Evolutionary conservation across 441 rosid species (phyloP), one percentile per base, ranked within the genome.

Genomic region (Pelargonium cotyledonis): DNA sequence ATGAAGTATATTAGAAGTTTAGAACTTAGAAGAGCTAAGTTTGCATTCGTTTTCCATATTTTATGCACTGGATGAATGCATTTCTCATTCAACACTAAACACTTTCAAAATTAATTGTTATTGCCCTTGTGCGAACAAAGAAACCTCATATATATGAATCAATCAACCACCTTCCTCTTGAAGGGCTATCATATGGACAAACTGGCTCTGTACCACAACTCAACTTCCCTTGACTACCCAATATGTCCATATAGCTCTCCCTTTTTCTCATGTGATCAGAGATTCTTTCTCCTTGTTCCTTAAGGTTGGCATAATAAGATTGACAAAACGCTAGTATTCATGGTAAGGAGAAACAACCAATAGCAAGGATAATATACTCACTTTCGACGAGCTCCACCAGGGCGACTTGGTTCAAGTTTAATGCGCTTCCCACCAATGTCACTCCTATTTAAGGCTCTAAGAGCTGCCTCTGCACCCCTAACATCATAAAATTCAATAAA

Each of bases 381-480:
- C 95, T 81, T 82, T 69, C 91, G 85, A 71, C 97, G 95, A 38
- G 88, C 84, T 43, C 97, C 97, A 68, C 97, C 97, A 68, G 97
- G 97, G 63, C 97, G 91, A 79, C 97, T 91, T 73, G 92, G 92
- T 83, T 91, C 97, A 65, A 91, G 95, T 77, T 91, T 91, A 77
- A 91, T 91, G 73, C 97, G 89, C 76, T 91, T 91, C 58, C 97
- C 97, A 72, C 89, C 95, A 72, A 91, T 91, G 75, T 91, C 97
- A 70, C 91, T 84, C 80, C 95, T 83, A 77, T 91, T 87, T 79
- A 91, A 73, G 65, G 88, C 89, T 76, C 84, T 86, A 23, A 91
- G 85, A 64, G 97, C 97, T 53, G 90, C 85, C 75, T 88, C 97
- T 14, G 97, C 92, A 65, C 84, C 85, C 83, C 97, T 86, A 73